These are phyloP conservation scores for Tetrapisispora namnaoensis DNA, from an alignment of 805 yeast genomes.

Conservation along the genomic window DNA sequence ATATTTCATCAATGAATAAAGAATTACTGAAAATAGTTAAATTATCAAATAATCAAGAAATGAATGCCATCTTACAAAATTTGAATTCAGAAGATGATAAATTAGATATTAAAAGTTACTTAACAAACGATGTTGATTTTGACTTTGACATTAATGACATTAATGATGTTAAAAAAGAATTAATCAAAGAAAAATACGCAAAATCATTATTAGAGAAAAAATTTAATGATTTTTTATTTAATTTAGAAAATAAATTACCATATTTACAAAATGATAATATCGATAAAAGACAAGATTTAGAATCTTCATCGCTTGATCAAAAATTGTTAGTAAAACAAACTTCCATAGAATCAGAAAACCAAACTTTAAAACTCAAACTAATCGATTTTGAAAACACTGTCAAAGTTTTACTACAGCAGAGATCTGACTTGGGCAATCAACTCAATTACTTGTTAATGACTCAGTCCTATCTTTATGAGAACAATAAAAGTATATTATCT, in stretches of 20 bases:
- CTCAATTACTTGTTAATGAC: conserved; percentile 43
- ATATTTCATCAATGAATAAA: neutral
- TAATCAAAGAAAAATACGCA: neutral
- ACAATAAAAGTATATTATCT: conserved; percentile 39
- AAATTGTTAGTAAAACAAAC: neutral
- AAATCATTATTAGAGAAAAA: neutral
- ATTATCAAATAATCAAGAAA: neutral
- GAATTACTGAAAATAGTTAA: neutral
- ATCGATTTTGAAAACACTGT: conserved; percentile 28
- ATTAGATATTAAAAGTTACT: neutral
- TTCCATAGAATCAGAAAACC: neutral
- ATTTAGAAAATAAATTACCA: neutral
- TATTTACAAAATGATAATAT: neutral
- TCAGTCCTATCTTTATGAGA: conserved; percentile 39
- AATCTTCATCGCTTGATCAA: neutral
- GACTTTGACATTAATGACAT: conserved; percentile 1
- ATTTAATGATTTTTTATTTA: neutral
- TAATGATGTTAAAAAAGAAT: conserved; percentile 1
- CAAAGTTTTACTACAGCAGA: conserved; percentile 40
- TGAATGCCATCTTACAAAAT: neutral
- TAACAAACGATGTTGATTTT: neutral
- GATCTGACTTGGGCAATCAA: conserved; percentile 69
- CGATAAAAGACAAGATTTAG: neutral
- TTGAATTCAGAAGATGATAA: neutral
- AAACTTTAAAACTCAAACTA: neutral